Evolutionary conservation across 2,329 filamentous ascomycete genomes (phyloP), one percentile per base, ranked within the genome.

Genomic region (Claviceps monticola): DNA sequence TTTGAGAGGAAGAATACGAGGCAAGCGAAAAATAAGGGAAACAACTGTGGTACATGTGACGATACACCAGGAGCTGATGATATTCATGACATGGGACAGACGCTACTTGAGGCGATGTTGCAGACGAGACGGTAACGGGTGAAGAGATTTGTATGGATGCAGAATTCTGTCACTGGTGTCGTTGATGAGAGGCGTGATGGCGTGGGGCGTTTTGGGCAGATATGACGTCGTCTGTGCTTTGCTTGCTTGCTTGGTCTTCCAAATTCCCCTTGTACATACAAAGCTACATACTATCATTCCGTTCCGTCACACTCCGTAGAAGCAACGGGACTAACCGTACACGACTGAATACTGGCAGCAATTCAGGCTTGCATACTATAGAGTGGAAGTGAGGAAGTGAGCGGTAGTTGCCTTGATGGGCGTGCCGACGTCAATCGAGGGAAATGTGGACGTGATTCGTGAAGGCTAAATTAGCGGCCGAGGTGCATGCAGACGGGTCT

Each of bases 1-100:
- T 69, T 11, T 56, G 56, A 34, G 37, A 26, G 17, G 4, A 21
- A 29, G 26, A 2, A 42, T 4, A 19, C 9, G 8, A 21, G n/a
- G 11, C 11, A 11, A 9, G 19, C 7, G 6, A n/a, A 11, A 26
- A 46, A 46, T 26, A 34, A 46, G 44, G 42, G 7, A 1, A n/a
- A 42, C 9, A 42, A 37, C 29, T 17, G 5, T 19, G 37, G 23
- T 44, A 17, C 23, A 19, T 19, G 41, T 14, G 39, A 29, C 19
- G 41, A 44, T 36, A 44, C 48, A 51, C 8, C 45, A 36, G 42
- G 16, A 13, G 48, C 43, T 46, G 23, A 53, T 53, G 17, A 45
- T 21, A 9, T 45, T 42, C 8, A 37, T 44, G 48, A 43, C 34
- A 8, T 13, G 41, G n/a, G 38, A 46, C 13, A 45, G 36, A 39